A percentile compares a stretch with the other conserved stretches of the same genome.
Evolutionary conservation across 306 rosid genomes (phyloP).

Genomic region (Vicia villosa): DNA sequence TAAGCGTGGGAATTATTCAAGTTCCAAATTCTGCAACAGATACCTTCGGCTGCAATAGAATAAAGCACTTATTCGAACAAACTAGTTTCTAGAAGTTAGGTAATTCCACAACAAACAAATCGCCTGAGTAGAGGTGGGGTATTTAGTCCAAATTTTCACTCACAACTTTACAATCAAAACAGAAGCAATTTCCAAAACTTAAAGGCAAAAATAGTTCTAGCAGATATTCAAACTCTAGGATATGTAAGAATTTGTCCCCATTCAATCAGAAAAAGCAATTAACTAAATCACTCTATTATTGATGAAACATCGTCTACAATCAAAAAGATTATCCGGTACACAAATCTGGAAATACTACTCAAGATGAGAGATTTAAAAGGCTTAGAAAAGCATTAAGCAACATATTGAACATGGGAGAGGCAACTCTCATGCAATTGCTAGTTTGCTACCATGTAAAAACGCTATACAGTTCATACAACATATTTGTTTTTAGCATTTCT

Average conservation of each 20-base stretch:
- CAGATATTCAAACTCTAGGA: not conserved
- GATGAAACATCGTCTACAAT: conserved; percentile 13
- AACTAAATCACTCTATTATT: conserved; percentile 31
- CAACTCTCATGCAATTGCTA: conserved; percentile 7
- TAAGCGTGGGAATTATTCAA: too few species aligned
- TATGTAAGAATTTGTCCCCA: not conserved
- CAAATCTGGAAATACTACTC: conserved; percentile 17
- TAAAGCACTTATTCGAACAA: too few species aligned
- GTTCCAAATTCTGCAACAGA: too few species aligned
- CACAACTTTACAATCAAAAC: too few species aligned
- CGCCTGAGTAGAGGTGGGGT: too few species aligned
- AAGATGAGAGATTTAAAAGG: not conserved
- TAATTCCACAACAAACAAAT: too few species aligned
- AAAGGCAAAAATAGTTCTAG: not conserved
- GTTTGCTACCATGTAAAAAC: conserved; percentile 9
- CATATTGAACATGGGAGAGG: not conserved
- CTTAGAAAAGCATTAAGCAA: conserved; percentile 24
- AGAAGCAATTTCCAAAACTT: too few species aligned
- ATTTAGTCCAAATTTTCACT: too few species aligned
- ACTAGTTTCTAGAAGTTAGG: too few species aligned
- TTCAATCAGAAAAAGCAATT: conserved; percentile 2
- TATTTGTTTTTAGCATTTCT: conserved; percentile 60
- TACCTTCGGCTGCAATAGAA: too few species aligned
- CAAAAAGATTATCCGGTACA: conserved; percentile 1
- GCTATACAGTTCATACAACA: conserved; percentile 47